Evolutionary conservation across 139 green algal genomes (phyloP), one percentile per base, ranked within the genome.

Genomic region (Micractinium conductrix): DNA sequence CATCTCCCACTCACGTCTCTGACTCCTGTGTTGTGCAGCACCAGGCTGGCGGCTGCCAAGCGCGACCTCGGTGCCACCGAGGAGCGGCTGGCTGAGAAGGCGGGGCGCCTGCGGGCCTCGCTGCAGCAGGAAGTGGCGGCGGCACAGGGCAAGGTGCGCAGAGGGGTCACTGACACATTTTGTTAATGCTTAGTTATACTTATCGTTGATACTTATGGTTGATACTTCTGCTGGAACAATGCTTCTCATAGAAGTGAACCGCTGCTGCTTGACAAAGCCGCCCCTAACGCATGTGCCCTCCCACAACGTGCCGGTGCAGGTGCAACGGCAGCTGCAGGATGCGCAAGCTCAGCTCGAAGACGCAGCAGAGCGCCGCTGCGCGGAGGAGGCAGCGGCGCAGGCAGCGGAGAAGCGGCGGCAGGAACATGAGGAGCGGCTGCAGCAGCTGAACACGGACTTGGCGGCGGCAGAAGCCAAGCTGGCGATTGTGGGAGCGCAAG

Each of bases 51-150:
- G 0, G n/a, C 42, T 28, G 62, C 78, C 30, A n/a, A 42, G 19
- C 7, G 33, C 28, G 78, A 83, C 30, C 78, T 83, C 12, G n/a
- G 26, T 4, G 33, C 44, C 22, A 30, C 40, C 3, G 78, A 83
- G 62, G n/a, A 43, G 30, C 30, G 62, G 28, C 40, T 74, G 78
- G 60, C 30, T 3, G 62, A 74, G 37, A 74, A 74, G 43, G 62
- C 62, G 17, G 62, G 42, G 43, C 42, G 42, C 10, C 78, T 83
- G 62, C 62, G 62, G 1, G 28, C 26, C 62, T 62, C 62, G 30
- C 40, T 83, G 78, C 65, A 83, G 78, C 62, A 83, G 43, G 78
- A 83, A n/a, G 65, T 74, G 60, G 43, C 62, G 17, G 60, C 78
- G 17, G 78, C 78, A 1, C 40, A 83, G 42, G 30, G 63, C 3